Evolutionary conservation across 2,329 filamentous ascomycete species (phyloP).

Genomic region (Hymenoscyphus salicellus): DNA sequence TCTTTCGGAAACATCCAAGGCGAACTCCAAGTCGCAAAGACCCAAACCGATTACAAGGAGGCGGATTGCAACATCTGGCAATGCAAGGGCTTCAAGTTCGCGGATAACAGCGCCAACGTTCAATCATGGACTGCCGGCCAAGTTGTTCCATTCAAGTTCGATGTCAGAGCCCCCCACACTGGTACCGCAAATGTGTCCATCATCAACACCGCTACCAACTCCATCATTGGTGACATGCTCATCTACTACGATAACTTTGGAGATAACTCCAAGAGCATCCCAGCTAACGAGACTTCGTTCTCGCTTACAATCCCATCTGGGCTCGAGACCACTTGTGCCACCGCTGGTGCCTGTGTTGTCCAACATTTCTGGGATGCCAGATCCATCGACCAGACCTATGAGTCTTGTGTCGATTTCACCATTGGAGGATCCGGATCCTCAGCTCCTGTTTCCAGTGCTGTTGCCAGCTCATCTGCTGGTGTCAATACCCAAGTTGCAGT

Average conservation of each 20-base stretch:
- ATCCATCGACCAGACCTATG: constrained; percentile 53
- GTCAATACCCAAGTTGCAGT: constrained; percentile 1
- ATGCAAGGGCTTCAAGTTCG: constrained; percentile 48
- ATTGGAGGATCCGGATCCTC: constrained; percentile 20
- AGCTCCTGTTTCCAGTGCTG: constrained; percentile 3
- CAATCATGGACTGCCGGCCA: constrained; percentile 46
- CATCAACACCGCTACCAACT: constrained; percentile 48
- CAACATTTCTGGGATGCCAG: constrained; percentile 55
- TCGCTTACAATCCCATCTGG: constrained; percentile 52
- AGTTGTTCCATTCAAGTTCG: constrained; percentile 42
- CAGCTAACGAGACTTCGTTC: constrained; percentile 47
- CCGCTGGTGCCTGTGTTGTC: constrained; percentile 39
- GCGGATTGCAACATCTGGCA: constrained; percentile 43
- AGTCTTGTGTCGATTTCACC: constrained; percentile 52
- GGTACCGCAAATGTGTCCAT: constrained; percentile 55
- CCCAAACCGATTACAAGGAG: constrained; percentile 32
- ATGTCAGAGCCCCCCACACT: constrained; percentile 49
- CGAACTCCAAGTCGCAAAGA: constrained; percentile 38
- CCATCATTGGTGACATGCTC: constrained; percentile 47
- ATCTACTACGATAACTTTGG: constrained; percentile 50
- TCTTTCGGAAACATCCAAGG: constrained; percentile 37
- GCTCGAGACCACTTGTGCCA: constrained; percentile 38
- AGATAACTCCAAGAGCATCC: constrained; percentile 42
- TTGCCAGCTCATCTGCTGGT: not conserved
- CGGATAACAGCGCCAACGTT: constrained; percentile 43